Base-by-base conservation (phyloP, 768 basidiomycete species). In the Suillus spraguei region DNA sequence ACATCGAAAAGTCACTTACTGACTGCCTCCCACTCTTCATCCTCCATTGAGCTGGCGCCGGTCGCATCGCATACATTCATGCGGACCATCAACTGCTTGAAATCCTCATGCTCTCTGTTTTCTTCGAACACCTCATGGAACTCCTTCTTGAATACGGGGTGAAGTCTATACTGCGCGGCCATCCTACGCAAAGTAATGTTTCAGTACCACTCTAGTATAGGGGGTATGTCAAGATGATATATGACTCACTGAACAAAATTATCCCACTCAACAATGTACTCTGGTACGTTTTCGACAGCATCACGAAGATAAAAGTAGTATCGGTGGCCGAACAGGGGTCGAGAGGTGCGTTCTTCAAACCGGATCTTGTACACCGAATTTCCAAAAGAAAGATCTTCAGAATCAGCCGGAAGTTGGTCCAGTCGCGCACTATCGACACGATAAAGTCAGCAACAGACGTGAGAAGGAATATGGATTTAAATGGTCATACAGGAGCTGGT, bases 1-100 rank as follows among this genome's bases (percentile, higher is more conserved):
- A 63, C 16, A 36, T 24, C 10, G 20, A 35, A 11, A 61, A 41
- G 28, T 32, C 55, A 86, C 95, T 77, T 77, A 98, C 97, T 98
- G n/a, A 95, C 95, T 66, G 97, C 97, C 71, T 98, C 95, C 94
- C 97, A 97, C 77, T 99, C 96, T 68, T 92, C 90, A 67, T 92
- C 91, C 67, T 95, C 87, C 93, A 99, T 97, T 60, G 92, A 80
- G 70, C 93, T 96, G 77, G 91, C 91, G 2, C 95, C 95, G 47
- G 90, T 83, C 20, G 81, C 78, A 71, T 97, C 90, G 49, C 97
- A 86, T 35, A 99, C 97, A 65, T 88, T 91, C 97, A 99, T 99
- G 68, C 87, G 84, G 63, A 90, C 80, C 77, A 99, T 81, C 20
- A 99, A 81, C n/a, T 87, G 84, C 22, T 86, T 86, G 71, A 93